Evolutionary conservation across 495 filamentous ascomycete genomes (phyloP).

Genomic region (Aspergillus saccharolyticus): DNA sequence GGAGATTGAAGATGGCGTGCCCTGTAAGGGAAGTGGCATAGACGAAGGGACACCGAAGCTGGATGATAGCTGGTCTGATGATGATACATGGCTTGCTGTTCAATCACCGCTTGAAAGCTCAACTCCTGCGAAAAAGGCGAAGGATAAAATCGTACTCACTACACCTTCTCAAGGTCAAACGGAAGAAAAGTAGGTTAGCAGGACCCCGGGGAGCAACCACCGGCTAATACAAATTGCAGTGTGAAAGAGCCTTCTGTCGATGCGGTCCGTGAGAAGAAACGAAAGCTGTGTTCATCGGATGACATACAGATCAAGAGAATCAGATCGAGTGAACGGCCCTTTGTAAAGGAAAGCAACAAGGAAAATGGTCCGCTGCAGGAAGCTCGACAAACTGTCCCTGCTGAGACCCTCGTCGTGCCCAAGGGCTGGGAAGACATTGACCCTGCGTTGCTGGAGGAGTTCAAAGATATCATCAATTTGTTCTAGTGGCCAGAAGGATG

Average conservation of each 20-base stretch:
- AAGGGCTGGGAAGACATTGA: constrained; percentile 34
- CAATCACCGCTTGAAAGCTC: not conserved
- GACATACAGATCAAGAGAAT: not conserved
- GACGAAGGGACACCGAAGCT: not conserved
- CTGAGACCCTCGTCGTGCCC: not conserved
- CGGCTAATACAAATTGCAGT: not conserved
- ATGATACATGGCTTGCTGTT: constrained; percentile 1
- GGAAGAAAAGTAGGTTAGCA: not conserved
- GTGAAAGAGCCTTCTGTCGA: not conserved
- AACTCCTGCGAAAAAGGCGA: not conserved
- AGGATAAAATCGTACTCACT: not conserved
- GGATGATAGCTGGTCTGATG: constrained; percentile 5
- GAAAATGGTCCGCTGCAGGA: not conserved
- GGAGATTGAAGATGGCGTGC: not conserved
- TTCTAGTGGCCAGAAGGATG: constrained; percentile 13
- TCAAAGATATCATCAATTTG: constrained; percentile 37
- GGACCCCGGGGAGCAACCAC: no score
- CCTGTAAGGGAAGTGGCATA: not conserved
- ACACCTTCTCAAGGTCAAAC: not conserved
- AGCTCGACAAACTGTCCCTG: not conserved
- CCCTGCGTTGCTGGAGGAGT: constrained; percentile 31
- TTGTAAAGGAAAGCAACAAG: not conserved
- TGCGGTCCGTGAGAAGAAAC: not conserved
- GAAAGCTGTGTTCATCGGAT: not conserved
- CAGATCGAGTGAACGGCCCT: not conserved